Base-by-base conservation (phyloP, 2,329 filamentous ascomycete genomes). In the Colletotrichum gigasporum region DNA sequence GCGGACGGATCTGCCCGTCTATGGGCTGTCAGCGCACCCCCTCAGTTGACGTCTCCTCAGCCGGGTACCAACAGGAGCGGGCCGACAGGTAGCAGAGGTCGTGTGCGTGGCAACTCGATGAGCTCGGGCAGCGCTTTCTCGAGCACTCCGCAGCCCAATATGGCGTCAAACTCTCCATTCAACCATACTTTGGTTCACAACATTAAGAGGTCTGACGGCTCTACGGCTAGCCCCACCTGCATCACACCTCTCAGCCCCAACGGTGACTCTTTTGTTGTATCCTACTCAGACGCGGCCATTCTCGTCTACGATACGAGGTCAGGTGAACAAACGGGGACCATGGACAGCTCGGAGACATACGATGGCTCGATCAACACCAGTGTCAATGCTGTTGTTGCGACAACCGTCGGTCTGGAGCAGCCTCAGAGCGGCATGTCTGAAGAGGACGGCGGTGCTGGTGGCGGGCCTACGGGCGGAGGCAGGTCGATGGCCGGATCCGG, bases 331-430 rank as follows among this genome's bases (percentile, higher is more conserved):
- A 88, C 97, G 37, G 93, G 94, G 30, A 89, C 89, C 47, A 98
- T 99, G 95, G 93, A 93, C 34, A 97, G 94, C 74, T 82, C 91
- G 48, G 96, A 98, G 78, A 98, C 95, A 1, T 98, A 97, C 71
- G 92, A 99, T 71, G 92, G 92, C 8, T 96, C 93, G 0, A 71
- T 80, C 42, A 85, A 87, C 52, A 92, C 91, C 4, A 95, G 93
- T 37, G 93, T 99, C 69, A 99, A 97, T 73, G 89, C 93, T 1
- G 90, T 98, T 8, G 95, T 96, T 14, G 93, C 95, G 2, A 96
- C 93, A 2, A 96, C 92, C 0, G 86, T 90, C 16, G 92, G 92
- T 1, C 85, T 97, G 24, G 95, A 97, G 71, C 91, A 94, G 70
- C 83, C 88, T 35, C 86, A 87, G 67, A 68, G 72, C 12, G 83